These are phyloP conservation scores for Cladosporium phlei DNA, from an alignment of 2,329 filamentous ascomycete genomes.

Conservation along the genomic window DNA sequence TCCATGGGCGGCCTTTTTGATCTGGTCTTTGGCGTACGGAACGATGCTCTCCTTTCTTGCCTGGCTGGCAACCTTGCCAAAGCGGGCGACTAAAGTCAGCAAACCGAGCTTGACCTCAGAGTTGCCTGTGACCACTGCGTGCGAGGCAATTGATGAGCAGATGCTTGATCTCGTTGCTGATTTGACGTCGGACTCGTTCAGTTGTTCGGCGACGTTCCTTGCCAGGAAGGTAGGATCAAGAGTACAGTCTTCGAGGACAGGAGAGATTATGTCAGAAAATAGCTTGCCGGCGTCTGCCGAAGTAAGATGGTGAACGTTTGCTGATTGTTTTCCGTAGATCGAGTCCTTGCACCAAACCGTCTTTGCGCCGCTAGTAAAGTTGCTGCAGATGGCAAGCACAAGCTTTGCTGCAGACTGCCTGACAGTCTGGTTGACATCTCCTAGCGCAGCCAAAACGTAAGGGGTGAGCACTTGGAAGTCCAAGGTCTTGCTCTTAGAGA, in stretches of 20 bases:
- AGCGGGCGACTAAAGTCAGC: conserved; percentile 65
- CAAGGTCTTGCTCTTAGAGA: not conserved
- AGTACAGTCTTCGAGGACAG: conserved; percentile 77
- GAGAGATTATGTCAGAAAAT: conserved; percentile 63
- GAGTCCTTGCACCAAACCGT: conserved; percentile 54
- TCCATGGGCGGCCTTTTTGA: not conserved
- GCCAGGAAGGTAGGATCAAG: conserved; percentile 70
- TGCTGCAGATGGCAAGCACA: not conserved
- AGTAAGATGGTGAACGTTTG: conserved; percentile 52
- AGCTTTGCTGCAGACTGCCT: conserved; percentile 37
- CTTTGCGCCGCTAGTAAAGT: conserved; percentile 23
- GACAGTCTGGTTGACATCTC: conserved; percentile 51
- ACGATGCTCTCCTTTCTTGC: conserved; percentile 56
- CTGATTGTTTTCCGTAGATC: conserved; percentile 54
- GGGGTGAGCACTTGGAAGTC: conserved; percentile 78
- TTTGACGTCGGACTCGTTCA: conserved; percentile 58
- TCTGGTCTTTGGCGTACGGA: conserved; percentile 4
- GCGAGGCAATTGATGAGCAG: conserved; percentile 67
- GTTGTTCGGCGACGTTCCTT: conserved; percentile 55
- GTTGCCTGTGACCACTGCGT: conserved; percentile 64
- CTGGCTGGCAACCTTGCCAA: conserved; percentile 67
- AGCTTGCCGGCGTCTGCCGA: conserved; percentile 56
- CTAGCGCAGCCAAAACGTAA: conserved; percentile 63
- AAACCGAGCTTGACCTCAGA: conserved; percentile 65
- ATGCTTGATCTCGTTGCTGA: conserved; percentile 61